Evolutionary conservation across 1,139 yeast species (phyloP).

Genomic region (Candida dubliniensis): DNA sequence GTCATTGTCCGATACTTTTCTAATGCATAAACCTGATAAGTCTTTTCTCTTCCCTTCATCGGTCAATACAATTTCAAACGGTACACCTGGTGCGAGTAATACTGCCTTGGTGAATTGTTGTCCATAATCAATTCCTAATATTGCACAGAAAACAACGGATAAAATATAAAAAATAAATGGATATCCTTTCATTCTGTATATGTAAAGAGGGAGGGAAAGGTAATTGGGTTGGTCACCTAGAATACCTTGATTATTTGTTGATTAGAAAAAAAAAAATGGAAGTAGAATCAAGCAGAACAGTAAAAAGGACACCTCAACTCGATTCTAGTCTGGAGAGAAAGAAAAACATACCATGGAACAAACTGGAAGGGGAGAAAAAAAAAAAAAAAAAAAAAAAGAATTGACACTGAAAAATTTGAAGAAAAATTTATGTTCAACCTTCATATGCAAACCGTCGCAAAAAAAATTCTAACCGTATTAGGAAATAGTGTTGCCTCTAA

Average conservation of each 20-base stretch:
- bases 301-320: slow-evolving; percentile 3
- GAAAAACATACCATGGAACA: neutral
- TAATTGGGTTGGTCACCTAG: neutral
- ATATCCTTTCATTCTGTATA: slow-evolving; percentile 7
- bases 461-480: neutral
- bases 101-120: slow-evolving; percentile 86
- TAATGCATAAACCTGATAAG: slow-evolving; percentile 70
- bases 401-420: neutral
- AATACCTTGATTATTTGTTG: neutral
- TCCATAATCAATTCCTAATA: slow-evolving; percentile 88
- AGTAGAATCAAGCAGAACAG: too few species aligned
- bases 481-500: too few species aligned
- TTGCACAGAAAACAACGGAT: slow-evolving; percentile 48
- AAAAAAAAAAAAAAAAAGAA: neutral
- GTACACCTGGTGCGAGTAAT: slow-evolving; percentile 86
- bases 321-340: neutral
- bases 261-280: neutral
- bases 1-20: slow-evolving; percentile 42
- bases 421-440: too few species aligned
- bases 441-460: slow-evolving; percentile 1
- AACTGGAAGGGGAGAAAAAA: neutral
- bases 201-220: neutral
- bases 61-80: slow-evolving; percentile 83
- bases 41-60: slow-evolving; percentile 93
- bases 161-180: slow-evolving; percentile 13